Evolutionary conservation across 441 rosid species (phyloP), one percentile per base, ranked within the genome.

Genomic region (Gossypium trilobum): DNA sequence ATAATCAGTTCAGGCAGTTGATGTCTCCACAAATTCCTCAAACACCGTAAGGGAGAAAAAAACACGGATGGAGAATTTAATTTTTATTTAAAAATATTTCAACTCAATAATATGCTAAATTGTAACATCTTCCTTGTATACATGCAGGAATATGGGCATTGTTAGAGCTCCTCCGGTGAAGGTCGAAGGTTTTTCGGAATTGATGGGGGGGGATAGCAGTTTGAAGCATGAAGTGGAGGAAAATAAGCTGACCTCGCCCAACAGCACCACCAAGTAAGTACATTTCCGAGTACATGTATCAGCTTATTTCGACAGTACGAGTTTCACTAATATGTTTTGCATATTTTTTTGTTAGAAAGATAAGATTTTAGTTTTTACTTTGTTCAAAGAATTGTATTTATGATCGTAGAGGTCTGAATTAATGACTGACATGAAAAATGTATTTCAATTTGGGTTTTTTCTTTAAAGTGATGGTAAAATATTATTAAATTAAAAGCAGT

Each of bases 161-260:
- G 86, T 80, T 58, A 87, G 98, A 85, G 91, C 92, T 80, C 98
- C 86, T 16, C 98, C 94, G 0, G 89, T 93, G 78, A 91, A 93
- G 86, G 95, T 93, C 42, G 96, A 91, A 78, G 98, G 96, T 68
- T 93, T 91, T 74, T 88, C 86, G 80, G 97, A 93, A 72, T 82
- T 93, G 80, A 93, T 93, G 97, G 97, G 62, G 5, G 62, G 98
- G 8, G 97, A 91, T 78, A 78, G 90, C 63, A 50, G 85, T 10
- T 63, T 82, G 64, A 93, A 91, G 76, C 97, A 87, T 58, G 98
- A 93, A 39, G 76, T 86, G 0, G 97, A 89, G n/a, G 94, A 88
- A 75, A 89, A 75, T 74, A 93, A 88, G 83, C 85, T 89, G 78
- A 83, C 88, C 20, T 88, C 92, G 59, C 91, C 94, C 90, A 33